Evolutionary conservation across 768 basidiomycete genomes (phyloP), one percentile per base, ranked within the genome.

Genomic region (Termitomyces sp.): DNA sequence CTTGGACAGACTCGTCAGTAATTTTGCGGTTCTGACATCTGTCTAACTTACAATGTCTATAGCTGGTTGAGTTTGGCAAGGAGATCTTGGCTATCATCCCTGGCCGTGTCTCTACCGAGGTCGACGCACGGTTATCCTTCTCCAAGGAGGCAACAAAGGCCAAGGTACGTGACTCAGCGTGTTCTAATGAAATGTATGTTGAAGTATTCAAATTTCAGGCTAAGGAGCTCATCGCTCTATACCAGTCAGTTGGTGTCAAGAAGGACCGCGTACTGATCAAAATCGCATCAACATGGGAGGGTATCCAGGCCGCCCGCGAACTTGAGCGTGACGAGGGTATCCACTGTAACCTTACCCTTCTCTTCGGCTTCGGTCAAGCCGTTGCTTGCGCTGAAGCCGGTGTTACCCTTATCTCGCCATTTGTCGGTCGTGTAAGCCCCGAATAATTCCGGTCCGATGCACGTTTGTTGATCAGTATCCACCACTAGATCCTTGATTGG

Each of bases 241-340:
- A 99, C 82, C 85, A 95, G 39, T 92, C 91, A n/a, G 74, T 95
- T 65, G 97, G 97, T 65, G 87, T 99, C 80, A 80, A 86, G 73
- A 93, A 91, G 79, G 95, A 98, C 46, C 93, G 97, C 65, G 81
- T 99, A 64, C 82, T 99, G 68, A 98, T 99, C 87, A 99, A 99
- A 83, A 98, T 99, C 72, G 97, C 96, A 35, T 96, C 97, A 44
- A 96, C 96, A 52, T 99, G 94, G 92, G 97, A 98, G 79, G 97
- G 97, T 78, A 99, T 99, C 80, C 96, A 99, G 77, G 97, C 97
- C 62, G 97, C 97, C 40, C 88, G 94, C 65, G 90, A 96, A 76
- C 89, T 99, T 66, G 97, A 99, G 82, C 76, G 84, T 63, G 91
- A 96, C 67, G 88, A 97, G 61, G 84, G 83, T 64, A 98, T 99